Percentiles rank a stretch among this genome's conserved stretches.
phyloP scores from a whole-genome alignment of 2,329 filamentous ascomycete species.

The Botryotinia convoluta region DNA sequence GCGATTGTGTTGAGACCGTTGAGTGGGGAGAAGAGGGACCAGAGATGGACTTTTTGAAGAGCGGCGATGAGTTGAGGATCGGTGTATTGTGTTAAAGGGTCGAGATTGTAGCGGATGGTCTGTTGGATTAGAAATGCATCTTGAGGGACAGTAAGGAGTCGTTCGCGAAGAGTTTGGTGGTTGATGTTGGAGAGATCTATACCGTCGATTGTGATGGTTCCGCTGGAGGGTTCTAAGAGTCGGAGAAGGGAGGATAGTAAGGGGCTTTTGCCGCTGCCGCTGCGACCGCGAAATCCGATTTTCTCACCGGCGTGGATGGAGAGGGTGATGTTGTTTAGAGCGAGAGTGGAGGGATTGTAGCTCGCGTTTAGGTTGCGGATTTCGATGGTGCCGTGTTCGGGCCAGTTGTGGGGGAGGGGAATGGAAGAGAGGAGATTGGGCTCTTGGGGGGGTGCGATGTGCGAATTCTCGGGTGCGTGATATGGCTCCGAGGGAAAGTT shows the following conservation, averaged over 20 bases:
- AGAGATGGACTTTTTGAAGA: neutral
- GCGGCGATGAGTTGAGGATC: neutral
- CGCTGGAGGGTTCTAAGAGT: conserved; percentile 44
- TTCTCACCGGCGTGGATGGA: conserved; percentile 37
- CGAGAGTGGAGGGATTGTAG: conserved; percentile 22
- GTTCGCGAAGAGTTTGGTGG: neutral
- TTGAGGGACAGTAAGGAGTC: neutral
- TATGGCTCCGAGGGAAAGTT: conserved; percentile 29
- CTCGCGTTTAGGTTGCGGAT: conserved; percentile 15
- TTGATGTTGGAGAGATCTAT: neutral
- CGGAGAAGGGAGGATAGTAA: conserved; percentile 48
- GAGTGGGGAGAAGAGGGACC: neutral
- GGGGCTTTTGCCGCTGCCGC: conserved; percentile 40
- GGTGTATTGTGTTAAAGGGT: neutral
- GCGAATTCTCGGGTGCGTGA: conserved; percentile 21
- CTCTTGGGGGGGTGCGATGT: neutral
- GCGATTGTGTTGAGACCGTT: neutral
- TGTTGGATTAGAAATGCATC: neutral
- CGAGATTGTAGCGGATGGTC: neutral
- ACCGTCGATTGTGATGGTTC: conserved; percentile 27
- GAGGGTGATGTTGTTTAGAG: conserved; percentile 36
- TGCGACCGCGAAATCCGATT: conserved; percentile 26
- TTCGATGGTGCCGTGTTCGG: conserved; percentile 25
- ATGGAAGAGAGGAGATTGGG: conserved; percentile 1
- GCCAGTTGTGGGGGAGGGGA: conserved; percentile 9